Evolutionary conservation across 2,329 filamentous ascomycete genomes (phyloP), one percentile per base, ranked within the genome.

Genomic region (Sarocladium brachiariae): DNA sequence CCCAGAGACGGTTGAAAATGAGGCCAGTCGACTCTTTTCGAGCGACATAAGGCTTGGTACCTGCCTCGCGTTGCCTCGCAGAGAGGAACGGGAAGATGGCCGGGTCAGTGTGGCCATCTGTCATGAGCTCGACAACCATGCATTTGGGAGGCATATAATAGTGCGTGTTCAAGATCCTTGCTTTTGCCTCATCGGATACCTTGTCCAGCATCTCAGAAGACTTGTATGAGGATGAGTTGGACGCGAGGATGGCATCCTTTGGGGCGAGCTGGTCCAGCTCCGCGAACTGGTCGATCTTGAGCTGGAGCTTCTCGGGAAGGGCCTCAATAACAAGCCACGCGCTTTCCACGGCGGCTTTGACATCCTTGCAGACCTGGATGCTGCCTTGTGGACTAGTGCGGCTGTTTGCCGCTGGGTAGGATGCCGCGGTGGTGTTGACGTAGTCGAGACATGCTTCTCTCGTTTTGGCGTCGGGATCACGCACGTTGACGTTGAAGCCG

Each of bases 1-100:
- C 77, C 76, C 77, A 81, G 0, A 80, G 59, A 0, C 77, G 71
- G 50, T 80, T 80, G 56, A 78, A 76, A 31, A 81, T 73, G 54
- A 80, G 74, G 0, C 77, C 72, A 0, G 75, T 77, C 0, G 74
- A 77, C 54, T 79, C 70, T 46, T 70, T 72, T 6, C 65, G 56
- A 0, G 74, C 73, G 4, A 63, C 55, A 19, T 69, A 67, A 0
- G 74, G 74, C 2, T 64, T 57, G 27, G 70, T 67, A 0, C 67
- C 74, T 2, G 63, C 66, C n/a, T 70, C 68, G 18, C 58, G 56
- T 2, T 67, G 67, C 31, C 65, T 61, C 14, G 70, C 61, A 2
- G 62, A 62, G 38, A 80, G 53, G 53, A 77, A 77, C 0, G 67
- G 63, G 41, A 79, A 70, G 4, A 78, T 67, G 1, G 55, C 61